Conservation (phyloP, 2,329 filamentous ascomycete species). For the Westerdykella aurantiaca region DNA sequence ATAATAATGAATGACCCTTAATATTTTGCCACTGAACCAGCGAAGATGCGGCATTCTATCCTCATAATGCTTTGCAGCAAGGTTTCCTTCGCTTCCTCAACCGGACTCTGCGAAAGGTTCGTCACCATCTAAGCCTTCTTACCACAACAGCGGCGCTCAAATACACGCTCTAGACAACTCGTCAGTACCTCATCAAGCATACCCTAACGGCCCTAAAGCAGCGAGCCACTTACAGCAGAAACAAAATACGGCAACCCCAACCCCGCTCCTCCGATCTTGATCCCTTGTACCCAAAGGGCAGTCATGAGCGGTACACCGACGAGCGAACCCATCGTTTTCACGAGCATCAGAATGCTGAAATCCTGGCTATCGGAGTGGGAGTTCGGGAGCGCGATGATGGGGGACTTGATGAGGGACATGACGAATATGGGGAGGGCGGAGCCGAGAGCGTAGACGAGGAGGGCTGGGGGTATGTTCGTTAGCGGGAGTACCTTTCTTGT, state of each 20-base stretch:
- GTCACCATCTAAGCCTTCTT: too few relatives aligned
- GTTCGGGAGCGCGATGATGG: constrained; percentile 22
- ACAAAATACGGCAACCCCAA: constrained; percentile 33
- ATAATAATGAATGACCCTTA: too few relatives aligned
- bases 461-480: constrained; percentile 15
- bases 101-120: too few relatives aligned
- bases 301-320: constrained; percentile 36
- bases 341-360: constrained; percentile 36
- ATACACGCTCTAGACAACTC: too few relatives aligned
- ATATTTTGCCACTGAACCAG: too few relatives aligned
- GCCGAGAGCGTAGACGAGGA: constrained; percentile 35
- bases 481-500: not conserved
- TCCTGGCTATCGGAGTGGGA: constrained; percentile 23
- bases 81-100: too few relatives aligned
- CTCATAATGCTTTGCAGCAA: too few relatives aligned
- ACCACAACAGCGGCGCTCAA: too few relatives aligned
- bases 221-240: constrained; percentile 24
- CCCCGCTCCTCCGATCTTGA: constrained; percentile 26
- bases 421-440: constrained; percentile 37
- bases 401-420: constrained; percentile 34
- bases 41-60: too few relatives aligned
- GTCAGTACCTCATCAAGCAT: too few relatives aligned
- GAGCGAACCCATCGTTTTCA: constrained; percentile 32
- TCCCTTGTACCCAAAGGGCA: constrained; percentile 32
- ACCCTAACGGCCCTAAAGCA: not conserved